phyloP scores from a whole-genome alignment of 768 basidiomycete species.

The Boletellus ananas region DNA sequence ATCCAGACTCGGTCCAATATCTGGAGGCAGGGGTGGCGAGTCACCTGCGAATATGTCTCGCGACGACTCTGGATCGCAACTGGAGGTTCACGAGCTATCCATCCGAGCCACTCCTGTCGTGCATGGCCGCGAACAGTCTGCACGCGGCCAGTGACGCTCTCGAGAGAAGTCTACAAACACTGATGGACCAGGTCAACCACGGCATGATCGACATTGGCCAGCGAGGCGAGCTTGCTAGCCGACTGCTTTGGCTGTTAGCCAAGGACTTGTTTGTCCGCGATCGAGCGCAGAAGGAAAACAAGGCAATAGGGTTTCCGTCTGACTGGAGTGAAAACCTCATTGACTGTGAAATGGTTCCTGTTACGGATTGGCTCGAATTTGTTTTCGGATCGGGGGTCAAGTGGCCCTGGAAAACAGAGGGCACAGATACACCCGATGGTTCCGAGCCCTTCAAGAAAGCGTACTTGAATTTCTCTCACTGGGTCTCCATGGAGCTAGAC shows the following conservation, averaged over 20 bases:
- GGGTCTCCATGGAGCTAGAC: neutral
- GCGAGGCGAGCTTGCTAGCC: neutral
- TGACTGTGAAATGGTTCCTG: slow-evolving; percentile 5
- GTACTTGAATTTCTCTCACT: slow-evolving; percentile 1
- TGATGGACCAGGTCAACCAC: neutral
- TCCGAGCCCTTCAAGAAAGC: slow-evolving; percentile 9
- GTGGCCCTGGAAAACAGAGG: too few species aligned
- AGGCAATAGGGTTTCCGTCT: too few species aligned
- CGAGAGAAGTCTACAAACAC: neutral
- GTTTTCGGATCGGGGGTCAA: slow-evolving; percentile 1
- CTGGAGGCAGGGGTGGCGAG: neutral
- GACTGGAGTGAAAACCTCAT: neutral
- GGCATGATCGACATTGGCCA: slow-evolving; percentile 4
- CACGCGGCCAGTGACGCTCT: neutral
- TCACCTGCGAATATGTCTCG: slow-evolving; percentile 2
- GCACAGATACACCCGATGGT: too few species aligned
- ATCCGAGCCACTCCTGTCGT: slow-evolving; percentile 10
- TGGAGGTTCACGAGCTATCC: slow-evolving; percentile 12
- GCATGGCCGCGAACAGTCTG: neutral
- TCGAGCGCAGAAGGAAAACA: neutral
- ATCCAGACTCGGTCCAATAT: neutral
- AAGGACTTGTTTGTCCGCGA: neutral
- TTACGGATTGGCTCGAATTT: slow-evolving; percentile 1
- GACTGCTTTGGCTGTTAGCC: neutral
- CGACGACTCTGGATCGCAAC: neutral